A percentile compares a stretch with the other conserved stretches of the same genome.
phyloP scores from a whole-genome alignment of 352 stramenopile genomes.

The Globisporangium camurandrum region DNA sequence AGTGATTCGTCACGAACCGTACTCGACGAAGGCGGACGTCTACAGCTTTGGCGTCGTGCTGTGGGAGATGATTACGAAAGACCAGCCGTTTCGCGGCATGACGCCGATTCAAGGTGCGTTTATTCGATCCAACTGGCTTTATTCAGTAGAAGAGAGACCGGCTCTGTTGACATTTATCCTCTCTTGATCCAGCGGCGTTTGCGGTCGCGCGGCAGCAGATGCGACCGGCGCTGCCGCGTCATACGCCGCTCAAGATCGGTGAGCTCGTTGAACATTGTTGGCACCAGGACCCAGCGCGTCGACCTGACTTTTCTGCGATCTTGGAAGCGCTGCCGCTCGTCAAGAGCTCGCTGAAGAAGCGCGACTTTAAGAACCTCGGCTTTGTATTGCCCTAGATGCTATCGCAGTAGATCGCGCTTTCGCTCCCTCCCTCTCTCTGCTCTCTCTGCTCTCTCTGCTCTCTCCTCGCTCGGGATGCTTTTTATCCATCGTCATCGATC shows the following conservation, averaged over 20 bases:
- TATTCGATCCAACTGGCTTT: too few relatives aligned
- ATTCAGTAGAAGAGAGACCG: too few relatives aligned
- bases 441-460: too few relatives aligned
- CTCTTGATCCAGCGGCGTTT: conserved; percentile 47
- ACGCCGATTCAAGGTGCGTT: conserved; percentile 75
- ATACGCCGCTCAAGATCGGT: conserved; percentile 76
- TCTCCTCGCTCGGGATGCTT: too few relatives aligned
- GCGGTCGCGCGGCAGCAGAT: conserved; percentile 78
- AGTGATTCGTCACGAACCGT: conserved; percentile 90
- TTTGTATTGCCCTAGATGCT: conserved; percentile 34
- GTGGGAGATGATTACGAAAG: conserved; percentile 80
- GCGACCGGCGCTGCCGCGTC: conserved; percentile 75
- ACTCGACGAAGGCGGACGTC: conserved; percentile 93
- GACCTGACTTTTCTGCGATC: conserved; percentile 69
- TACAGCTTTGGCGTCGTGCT: conserved; percentile 91
- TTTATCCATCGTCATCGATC: too few relatives aligned
- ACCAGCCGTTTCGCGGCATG: conserved; percentile 78
- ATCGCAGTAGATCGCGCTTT: background rate
- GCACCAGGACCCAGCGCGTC: conserved; percentile 69
- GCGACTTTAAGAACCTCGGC: conserved; percentile 81
- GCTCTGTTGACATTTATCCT: conserved; percentile 5
- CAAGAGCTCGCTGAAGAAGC: conserved; percentile 75
- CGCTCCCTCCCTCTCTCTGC: background rate
- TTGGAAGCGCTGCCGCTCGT: conserved; percentile 74
- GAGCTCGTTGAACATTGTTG: conserved; percentile 81